A percentile compares a stretch with the other conserved stretches of the same genome.
These are phyloP conservation scores for Eucalyptus curtisii DNA, from an alignment of 345 rosid genomes.

Conservation along the genomic window DNA sequence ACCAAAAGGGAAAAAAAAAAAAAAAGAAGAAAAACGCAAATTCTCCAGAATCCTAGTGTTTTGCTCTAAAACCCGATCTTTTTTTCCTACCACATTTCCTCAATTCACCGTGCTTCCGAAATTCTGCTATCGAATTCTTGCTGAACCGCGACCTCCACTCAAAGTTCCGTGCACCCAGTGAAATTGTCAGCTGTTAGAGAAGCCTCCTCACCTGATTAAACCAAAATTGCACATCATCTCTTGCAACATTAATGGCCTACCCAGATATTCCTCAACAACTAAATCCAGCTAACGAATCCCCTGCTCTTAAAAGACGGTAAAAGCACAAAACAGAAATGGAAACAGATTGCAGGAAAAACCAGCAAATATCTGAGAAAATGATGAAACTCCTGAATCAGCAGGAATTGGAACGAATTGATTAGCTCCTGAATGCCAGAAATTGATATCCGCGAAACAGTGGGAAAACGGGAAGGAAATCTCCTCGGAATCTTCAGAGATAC, in stretches of 20 bases:
- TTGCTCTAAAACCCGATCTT: not conserved
- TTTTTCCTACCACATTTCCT: not conserved
- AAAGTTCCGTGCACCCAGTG: not conserved
- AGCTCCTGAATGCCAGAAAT: not conserved
- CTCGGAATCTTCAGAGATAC: not conserved
- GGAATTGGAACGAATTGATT: not conserved
- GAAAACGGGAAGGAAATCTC: not conserved
- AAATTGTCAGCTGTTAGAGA: not conserved
- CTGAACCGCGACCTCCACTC: not conserved
- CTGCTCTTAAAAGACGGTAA: not conserved
- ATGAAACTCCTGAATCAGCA: not conserved
- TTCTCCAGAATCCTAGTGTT: not conserved
- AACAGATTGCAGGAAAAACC: not conserved
- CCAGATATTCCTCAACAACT: not conserved
- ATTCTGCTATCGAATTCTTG: not conserved
- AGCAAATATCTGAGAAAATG: not conserved
- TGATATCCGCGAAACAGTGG: not conserved
- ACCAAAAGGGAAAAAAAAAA: not conserved
- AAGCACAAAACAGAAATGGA: not conserved
- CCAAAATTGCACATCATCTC: not conserved
- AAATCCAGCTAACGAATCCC: not conserved
- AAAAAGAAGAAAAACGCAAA: not conserved
- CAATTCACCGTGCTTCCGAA: not conserved
- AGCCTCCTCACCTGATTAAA: not conserved
- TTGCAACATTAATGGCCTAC: not conserved